Conservation (phyloP, 2,329 filamentous ascomycete species). For the Stemphylium vesicarium region DNA sequence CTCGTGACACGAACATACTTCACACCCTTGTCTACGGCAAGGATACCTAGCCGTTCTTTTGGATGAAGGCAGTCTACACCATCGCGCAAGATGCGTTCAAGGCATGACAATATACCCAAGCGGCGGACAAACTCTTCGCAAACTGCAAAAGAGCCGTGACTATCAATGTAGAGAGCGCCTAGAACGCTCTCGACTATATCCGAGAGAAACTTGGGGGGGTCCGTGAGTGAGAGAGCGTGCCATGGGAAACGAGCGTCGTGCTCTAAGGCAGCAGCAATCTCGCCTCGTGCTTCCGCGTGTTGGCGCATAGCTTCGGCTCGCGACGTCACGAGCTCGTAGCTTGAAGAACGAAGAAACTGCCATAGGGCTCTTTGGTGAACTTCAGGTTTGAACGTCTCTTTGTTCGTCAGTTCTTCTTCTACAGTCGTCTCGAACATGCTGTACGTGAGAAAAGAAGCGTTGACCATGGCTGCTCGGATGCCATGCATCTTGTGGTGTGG, state of each 20-base stretch:
- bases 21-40: constrained; percentile 62
- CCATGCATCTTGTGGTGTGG: constrained; percentile 72
- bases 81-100: constrained; percentile 65
- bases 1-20: constrained; percentile 55
- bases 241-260: constrained; percentile 72
- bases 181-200: constrained; percentile 76
- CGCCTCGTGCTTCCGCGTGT: constrained; percentile 57
- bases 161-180: constrained; percentile 85
- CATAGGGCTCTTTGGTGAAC: constrained; percentile 60
- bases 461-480: constrained; percentile 77
- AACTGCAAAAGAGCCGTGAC: constrained; percentile 22
- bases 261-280: constrained; percentile 60
- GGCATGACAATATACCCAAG: constrained; percentile 69
- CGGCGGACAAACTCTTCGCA: constrained; percentile 68
- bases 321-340: constrained; percentile 54
- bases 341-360: constrained; percentile 71
- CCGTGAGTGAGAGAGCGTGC: constrained; percentile 69
- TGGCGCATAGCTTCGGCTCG: constrained; percentile 55
- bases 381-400: constrained; percentile 40
- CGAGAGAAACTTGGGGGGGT: constrained; percentile 34
- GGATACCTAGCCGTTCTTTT: constrained; percentile 70
- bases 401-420: constrained; percentile 43
- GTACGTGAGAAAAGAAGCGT: constrained; percentile 80
- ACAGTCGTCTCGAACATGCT: constrained; percentile 67
- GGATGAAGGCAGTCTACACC: constrained; percentile 63